phyloP scores from a whole-genome alignment of 192 early-diverging fungal genomes.

The Glomus cerebriforme region DNA sequence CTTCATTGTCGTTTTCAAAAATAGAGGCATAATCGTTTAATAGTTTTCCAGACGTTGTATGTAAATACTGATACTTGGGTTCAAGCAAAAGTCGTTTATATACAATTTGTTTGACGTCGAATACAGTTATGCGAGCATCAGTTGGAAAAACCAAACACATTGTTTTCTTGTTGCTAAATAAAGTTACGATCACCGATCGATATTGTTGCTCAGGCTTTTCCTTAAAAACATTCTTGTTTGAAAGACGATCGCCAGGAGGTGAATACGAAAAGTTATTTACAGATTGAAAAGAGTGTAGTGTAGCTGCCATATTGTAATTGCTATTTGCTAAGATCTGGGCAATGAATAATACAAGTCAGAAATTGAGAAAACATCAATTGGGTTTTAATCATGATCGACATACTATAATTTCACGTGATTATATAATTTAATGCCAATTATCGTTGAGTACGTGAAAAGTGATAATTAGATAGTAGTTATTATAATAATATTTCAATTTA shows the following conservation, averaged over 20 bases:
- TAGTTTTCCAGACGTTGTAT: background rate
- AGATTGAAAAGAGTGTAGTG: background rate
- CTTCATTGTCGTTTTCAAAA: background rate
- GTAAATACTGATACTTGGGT: background rate
- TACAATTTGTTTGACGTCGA: constrained; percentile 4
- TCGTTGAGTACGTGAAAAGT: background rate
- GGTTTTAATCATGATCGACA: no score
- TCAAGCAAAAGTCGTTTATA: constrained; percentile 2
- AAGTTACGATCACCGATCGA: constrained; percentile 6
- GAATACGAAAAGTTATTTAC: background rate
- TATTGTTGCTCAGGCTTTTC: background rate
- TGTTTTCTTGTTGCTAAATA: background rate
- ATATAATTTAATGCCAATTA: background rate
- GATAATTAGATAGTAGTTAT: background rate
- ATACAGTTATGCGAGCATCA: background rate
- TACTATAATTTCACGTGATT: no score
- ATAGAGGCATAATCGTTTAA: background rate
- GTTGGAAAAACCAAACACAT: background rate
- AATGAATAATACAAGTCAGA: no score
- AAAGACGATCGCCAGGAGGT: background rate
- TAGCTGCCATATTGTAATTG: background rate
- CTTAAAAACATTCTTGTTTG: background rate
- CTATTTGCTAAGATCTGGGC: no score
- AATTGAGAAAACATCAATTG: no score
- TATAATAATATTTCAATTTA: background rate